Conservation (phyloP, 352 stramenopile species). For the Globisporangium lucens region DNA sequence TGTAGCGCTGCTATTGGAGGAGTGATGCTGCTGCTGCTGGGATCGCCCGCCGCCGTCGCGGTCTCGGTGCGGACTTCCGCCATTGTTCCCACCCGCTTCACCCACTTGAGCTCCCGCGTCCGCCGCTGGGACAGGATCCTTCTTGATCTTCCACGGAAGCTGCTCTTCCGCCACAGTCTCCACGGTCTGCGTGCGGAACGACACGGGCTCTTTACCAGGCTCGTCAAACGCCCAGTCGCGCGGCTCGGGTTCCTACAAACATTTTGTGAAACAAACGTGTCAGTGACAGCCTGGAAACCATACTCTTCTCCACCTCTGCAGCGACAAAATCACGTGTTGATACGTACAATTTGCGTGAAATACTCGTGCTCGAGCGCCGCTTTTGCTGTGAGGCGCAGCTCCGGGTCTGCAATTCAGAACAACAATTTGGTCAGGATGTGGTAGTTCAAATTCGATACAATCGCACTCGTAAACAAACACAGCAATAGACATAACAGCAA, state of each 20-base stretch:
- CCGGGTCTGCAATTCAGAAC: slow-evolving; percentile 58
- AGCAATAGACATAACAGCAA: neutral
- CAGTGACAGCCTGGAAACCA: neutral
- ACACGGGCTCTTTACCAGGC: slow-evolving; percentile 80
- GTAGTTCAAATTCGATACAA: neutral
- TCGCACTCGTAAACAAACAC: neutral
- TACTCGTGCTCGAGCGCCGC: slow-evolving; percentile 93
- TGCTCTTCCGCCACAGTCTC: slow-evolving; percentile 71
- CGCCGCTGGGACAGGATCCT: slow-evolving; percentile 27
- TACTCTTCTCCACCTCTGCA: neutral
- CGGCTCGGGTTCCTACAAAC: slow-evolving; percentile 68
- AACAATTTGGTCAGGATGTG: neutral
- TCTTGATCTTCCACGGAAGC: slow-evolving; percentile 67
- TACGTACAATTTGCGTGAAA: slow-evolving; percentile 86
- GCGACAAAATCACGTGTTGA: neutral
- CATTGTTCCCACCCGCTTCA: slow-evolving; percentile 3
- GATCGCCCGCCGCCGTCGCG: slow-evolving; percentile 27
- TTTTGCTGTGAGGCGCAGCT: slow-evolving; percentile 87
- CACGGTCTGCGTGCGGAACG: slow-evolving; percentile 82
- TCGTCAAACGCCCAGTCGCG: slow-evolving; percentile 87
- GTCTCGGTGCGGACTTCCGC: slow-evolving; percentile 24
- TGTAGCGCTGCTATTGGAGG: slow-evolving; percentile 13
- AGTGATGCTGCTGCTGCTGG: slow-evolving; percentile 25
- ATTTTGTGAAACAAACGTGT: neutral
- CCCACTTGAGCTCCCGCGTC: slow-evolving; percentile 16